Evolutionary conservation across 2,329 filamentous ascomycete species (phyloP), one percentile per base, ranked within the genome.

Genomic region (Aspergillus phoenicis): DNA sequence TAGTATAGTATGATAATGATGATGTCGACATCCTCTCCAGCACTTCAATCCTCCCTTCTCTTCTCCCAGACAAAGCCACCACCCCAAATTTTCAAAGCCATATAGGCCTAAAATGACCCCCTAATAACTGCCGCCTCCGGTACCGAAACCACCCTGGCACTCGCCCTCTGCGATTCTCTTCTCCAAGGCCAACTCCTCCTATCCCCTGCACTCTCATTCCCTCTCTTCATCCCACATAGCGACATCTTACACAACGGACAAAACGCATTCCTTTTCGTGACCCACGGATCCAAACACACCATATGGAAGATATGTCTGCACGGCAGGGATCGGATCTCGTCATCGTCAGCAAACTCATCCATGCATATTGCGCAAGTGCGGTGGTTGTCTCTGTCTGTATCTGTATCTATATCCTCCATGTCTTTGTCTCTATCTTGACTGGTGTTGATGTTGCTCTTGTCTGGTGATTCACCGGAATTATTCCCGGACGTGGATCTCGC

Each of bases 261-360:
- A 81, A 93, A 97, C 17, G 95, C 95, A 66, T 94, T 89, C 64
- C 95, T 87, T 72, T 90, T 93, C 3, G 94, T 98, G 64, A 99
- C 81, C 95, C 95, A 99, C 8, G 95, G 95, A 69, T 99, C 95
- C 47, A 99, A 86, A 73, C 95, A 99, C 30, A 89, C 90, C 55
- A 92, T 92, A 74, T 99, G 95, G 85, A 98, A 99, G 57, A 94
- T 93, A 77, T 98, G 95, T n/a, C 93, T 93, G 71, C 95, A 98
- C 4, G 91, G 93, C 60, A 99, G 80, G 1, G 94, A 94, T 67
- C 95, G 91, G 51, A 99, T 89, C 72, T 97, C 93, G 68, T 98
- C 94, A 63, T 97, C 91, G 63, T 97, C 91, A 73, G 98, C 93
- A 26, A 30, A 98, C 84, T 0, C 86, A 89, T 99, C 95, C 68